These are phyloP conservation scores for Russula ochroleuca DNA, from an alignment of 768 basidiomycete species.

Conservation along the genomic window DNA sequence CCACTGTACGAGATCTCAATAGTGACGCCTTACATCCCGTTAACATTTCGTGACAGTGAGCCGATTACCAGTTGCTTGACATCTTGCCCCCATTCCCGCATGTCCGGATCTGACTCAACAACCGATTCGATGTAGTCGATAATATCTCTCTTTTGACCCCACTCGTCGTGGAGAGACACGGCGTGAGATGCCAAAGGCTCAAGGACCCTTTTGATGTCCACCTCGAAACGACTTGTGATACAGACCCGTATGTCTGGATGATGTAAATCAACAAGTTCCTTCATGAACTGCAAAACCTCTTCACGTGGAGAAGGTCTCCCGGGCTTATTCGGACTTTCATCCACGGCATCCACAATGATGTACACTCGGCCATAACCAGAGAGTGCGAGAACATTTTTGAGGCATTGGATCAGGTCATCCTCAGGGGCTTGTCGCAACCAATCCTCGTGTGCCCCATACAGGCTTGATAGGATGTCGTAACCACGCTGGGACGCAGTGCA, in stretches of 20 bases:
- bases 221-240: neutral
- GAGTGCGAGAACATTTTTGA: neutral
- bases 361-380: neutral
- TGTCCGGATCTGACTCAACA: neutral
- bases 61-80: constrained; percentile 2
- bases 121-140: neutral
- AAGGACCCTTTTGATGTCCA: constrained; percentile 1
- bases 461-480: neutral
- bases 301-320: neutral
- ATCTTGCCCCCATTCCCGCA: neutral
- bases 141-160: neutral
- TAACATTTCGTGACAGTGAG: neutral
- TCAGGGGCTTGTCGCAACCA: neutral
- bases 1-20: neutral
- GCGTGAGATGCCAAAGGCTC: neutral
- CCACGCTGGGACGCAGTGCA: neutral
- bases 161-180: neutral
- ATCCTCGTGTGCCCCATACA: neutral
- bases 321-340: constrained; percentile 4
- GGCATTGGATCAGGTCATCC: neutral
- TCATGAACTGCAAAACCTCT: neutral
- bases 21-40: constrained; percentile 2
- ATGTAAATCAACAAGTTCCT: neutral
- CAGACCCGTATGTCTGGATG: neutral
- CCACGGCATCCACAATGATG: constrained; percentile 5